Conservation (phyloP, 2,329 filamentous ascomycete species). For the Curvularia sp. region DNA sequence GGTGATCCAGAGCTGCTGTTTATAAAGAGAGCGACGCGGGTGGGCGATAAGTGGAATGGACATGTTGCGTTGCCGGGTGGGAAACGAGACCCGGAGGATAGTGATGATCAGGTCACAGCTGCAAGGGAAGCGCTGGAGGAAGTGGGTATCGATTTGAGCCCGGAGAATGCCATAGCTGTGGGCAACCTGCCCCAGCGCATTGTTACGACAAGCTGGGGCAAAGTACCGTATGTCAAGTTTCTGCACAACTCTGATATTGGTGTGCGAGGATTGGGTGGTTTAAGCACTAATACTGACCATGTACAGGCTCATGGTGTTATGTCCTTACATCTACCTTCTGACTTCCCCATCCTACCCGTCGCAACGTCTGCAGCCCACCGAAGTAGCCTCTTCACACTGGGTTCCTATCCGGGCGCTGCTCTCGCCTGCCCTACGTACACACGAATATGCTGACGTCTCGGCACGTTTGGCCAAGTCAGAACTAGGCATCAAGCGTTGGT, state of each 20-base stretch:
- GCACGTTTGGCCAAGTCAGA: conserved; percentile 65
- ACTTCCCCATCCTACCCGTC: conserved; percentile 63
- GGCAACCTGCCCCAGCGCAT: conserved; percentile 71
- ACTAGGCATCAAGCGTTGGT: conserved; percentile 61
- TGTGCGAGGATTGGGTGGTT: not conserved
- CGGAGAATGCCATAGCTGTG: conserved; percentile 55
- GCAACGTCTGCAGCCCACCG: conserved; percentile 69
- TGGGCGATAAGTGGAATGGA: conserved; percentile 72
- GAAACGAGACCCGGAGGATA: conserved; percentile 69
- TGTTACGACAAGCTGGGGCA: conserved; percentile 71
- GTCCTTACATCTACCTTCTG: conserved; percentile 70
- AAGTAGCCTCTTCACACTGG: conserved; percentile 74
- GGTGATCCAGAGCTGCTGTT: conserved; percentile 73
- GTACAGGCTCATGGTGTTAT: conserved; percentile 70
- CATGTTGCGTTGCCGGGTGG: conserved; percentile 74
- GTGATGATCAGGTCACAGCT: conserved; percentile 67
- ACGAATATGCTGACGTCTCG: conserved; percentile 69
- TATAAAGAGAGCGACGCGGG: conserved; percentile 70
- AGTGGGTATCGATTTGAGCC: conserved; percentile 67
- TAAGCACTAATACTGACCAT: conserved; percentile 5
- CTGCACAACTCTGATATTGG: not conserved
- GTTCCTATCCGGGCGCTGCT: conserved; percentile 68
- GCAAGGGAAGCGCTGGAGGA: conserved; percentile 71
- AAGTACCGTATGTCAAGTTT: conserved; percentile 60
- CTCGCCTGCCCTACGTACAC: conserved; percentile 65